phyloP scores from a whole-genome alignment of 257 asterid species.

The Solanum medicagineum region DNA sequence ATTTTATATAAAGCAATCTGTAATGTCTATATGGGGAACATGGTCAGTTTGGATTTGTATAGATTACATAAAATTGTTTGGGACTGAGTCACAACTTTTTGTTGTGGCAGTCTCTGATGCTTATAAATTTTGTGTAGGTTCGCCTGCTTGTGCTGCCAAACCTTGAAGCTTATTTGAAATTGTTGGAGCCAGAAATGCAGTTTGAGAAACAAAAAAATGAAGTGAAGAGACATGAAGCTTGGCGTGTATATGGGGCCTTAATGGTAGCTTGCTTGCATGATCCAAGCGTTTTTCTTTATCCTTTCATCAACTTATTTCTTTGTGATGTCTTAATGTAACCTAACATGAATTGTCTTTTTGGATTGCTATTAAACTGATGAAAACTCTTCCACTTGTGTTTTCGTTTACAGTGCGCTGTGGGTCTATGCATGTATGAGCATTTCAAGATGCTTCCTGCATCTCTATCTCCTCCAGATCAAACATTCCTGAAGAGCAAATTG shows the following conservation, averaged over 20 bases:
- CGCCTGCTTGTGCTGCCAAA: constrained; percentile 74
- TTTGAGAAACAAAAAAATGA: constrained; percentile 84
- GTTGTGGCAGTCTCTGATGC: not conserved
- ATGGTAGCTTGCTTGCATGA: constrained; percentile 33
- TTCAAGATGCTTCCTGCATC: constrained; percentile 62
- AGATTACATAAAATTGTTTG: not conserved
- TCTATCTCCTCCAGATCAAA: constrained; percentile 32
- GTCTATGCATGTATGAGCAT: constrained; percentile 61
- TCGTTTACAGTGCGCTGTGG: constrained; percentile 66
- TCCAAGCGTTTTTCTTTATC: not conserved
- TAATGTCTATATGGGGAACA: not conserved
- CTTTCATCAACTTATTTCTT: not conserved
- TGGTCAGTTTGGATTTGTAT: not conserved
- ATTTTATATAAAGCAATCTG: not conserved
- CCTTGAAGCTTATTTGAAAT: constrained; percentile 66
- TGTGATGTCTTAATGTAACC: not conserved
- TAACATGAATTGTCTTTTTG: not conserved
- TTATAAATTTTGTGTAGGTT: constrained; percentile 35
- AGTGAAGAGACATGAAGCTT: constrained; percentile 91
- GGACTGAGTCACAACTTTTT: not conserved
- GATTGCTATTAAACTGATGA: not conserved
- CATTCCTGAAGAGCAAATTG: constrained; percentile 38
- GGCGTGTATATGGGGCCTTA: constrained; percentile 93
- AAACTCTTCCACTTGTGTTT: not conserved
- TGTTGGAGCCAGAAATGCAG: constrained; percentile 94